Evolutionary conservation across 1,284 basidiomycete species (phyloP), one percentile per base, ranked within the genome.

Genomic region (Trichosporon asahii): DNA sequence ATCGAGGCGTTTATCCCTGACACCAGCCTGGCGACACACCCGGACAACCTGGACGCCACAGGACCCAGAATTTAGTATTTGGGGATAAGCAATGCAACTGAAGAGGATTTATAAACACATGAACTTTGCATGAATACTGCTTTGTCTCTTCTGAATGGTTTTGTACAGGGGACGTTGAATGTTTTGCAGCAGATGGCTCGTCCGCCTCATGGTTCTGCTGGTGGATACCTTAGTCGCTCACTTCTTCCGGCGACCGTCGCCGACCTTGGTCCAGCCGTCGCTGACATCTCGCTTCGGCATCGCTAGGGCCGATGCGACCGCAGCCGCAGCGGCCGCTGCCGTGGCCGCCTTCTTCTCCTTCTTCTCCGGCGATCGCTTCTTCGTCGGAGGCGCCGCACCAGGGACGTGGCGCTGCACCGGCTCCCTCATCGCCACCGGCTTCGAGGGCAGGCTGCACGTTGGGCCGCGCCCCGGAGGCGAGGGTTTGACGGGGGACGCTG

Each of bases 261-360:
- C 55, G 15, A 72, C 68, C 7, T 68, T 72, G 18, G 68, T 69
- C 70, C 70, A 72, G 12, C 70, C 70, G n/a, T 67, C 68, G 14
- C 53, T 14, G 6, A 12, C 2, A 5, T 33, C 27, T 25, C 55
- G 64, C 33, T 65, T 25, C 2, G 64, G 6, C 64, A 46, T 33
- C 21, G 37, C 14, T 25, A 49, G 27, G 18, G 57, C 27, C 57
- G 57, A 31, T n/a, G 27, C 57, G 29, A 61, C 57, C 3, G 35
- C 35, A 37, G 29, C 57, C 29, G 57, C 57, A 33, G 57, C 57
- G 29, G 57, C 55, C 49, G 55, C 60, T 12, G 25, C 37, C 5
- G n/a, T 2, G n/a, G 64, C 25, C 12, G 18, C 2, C 7, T 57
- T 60, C 18, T 31, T 25, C 23, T 53, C 31, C 46, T 60, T 57